Base-by-base conservation (phyloP, 2,329 filamentous ascomycete genomes). In the Juglanconis sp. region DNA sequence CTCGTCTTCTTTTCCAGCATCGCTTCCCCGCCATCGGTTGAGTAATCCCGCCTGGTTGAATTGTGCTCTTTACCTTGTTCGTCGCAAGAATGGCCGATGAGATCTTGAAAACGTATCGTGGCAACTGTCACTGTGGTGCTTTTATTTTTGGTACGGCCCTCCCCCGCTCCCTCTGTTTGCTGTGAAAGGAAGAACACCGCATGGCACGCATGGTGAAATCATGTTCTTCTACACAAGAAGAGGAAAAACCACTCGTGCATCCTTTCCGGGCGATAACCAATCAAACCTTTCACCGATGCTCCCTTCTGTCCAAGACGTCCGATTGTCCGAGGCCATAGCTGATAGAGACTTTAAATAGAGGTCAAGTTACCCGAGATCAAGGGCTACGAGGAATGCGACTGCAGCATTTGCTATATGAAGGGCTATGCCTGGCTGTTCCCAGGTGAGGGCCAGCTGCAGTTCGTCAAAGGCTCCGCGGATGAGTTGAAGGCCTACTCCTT, bases 371-470 rank as follows among this genome's bases (percentile, higher is more conserved):
- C 85, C 30, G 83, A 88, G 68, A 78, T 90, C 62, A 84, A 82
- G 66, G 71, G 77, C 4, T 79, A 78, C 5, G 69, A 72, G 4
- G 77, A 83, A 67, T 89, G 88, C 73, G 87, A 87, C 71, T 91
- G 89, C 74, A 89, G 85, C 73, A 83, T 88, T 64, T 88, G 88
- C 69, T 67, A 64, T 66, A 81, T 77, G 65, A 81, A 81, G 68
- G 78, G 72, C 15, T 77, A 78, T 48, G 68, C 80, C 42, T 80
- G 72, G 68, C 50, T 72, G 24, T 68, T 74, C 38, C 66, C 68
- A 4, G 63, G 65, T 0, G 15, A 64, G 3, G 67, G 70, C 40
- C 61, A 70, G 47, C 71, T 83, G 57, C 75, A 66, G n/a, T 68
- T 83, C 56, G 71, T 82, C 67, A 80, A 80, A 67, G 82, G 81